Percentiles rank a stretch among this genome's conserved stretches.
phyloP scores from a whole-genome alignment of 176 grass and related monocot genomes.

The Themeda triandra region DNA sequence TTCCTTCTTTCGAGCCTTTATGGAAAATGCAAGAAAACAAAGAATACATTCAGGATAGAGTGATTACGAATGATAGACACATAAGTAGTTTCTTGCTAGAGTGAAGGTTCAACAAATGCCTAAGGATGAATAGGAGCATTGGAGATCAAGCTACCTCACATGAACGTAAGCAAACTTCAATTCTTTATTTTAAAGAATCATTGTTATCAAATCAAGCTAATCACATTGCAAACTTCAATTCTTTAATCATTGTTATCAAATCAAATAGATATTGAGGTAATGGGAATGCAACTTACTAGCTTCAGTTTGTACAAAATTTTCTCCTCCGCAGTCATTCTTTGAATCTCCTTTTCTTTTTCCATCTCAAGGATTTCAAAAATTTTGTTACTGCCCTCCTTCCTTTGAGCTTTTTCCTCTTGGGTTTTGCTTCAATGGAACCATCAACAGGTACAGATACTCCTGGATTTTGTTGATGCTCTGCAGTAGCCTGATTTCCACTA shows the following conservation, averaged over 20 bases:
- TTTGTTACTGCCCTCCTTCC: constrained; percentile 80
- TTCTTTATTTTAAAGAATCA: neutral
- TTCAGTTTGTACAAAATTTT: constrained; percentile 92
- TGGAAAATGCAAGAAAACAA: neutral
- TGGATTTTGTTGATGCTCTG: constrained; percentile 29
- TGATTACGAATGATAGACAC: neutral
- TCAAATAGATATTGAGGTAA: neutral
- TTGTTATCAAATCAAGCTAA: too few species aligned
- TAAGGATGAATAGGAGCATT: constrained; percentile 6
- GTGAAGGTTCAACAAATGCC: neutral
- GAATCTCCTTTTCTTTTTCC: constrained; percentile 92
- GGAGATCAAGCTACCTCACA: neutral
- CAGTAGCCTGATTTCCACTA: constrained; percentile 25
- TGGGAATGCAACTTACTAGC: constrained; percentile 43
- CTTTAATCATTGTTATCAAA: neutral
- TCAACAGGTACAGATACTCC: constrained; percentile 14
- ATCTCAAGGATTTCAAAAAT: constrained; percentile 90
- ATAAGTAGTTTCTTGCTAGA: neutral
- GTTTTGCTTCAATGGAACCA: constrained; percentile 45
- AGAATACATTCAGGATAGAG: neutral
- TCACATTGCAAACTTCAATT: neutral
- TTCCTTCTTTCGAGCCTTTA: constrained; percentile 80
- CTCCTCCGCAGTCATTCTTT: constrained; percentile 92
- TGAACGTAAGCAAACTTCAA: neutral
- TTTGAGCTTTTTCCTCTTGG: constrained; percentile 86